A percentile compares a stretch with the other conserved stretches of the same genome.
phyloP scores from a whole-genome alignment of 768 basidiomycete genomes.

The Tulasnella sp. region DNA sequence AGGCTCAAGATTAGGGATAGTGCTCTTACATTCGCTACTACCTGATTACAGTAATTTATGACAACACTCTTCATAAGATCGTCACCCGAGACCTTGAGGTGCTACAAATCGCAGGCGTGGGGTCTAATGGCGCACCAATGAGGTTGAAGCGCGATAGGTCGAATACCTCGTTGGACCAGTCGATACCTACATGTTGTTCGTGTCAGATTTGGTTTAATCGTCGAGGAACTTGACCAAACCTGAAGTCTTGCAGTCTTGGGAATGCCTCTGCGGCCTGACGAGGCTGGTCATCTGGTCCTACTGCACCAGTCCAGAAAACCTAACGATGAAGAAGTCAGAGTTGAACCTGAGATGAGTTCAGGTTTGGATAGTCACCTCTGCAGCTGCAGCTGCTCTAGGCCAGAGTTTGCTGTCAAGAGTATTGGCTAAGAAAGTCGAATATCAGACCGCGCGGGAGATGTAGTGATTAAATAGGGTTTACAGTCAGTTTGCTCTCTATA shows the following conservation, averaged over 20 bases:
- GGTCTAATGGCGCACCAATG: conserved; percentile 68
- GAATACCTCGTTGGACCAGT: conserved; percentile 58
- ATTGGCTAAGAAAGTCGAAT: conserved; percentile 38
- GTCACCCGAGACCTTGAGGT: background rate
- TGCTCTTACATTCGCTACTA: conserved; percentile 83
- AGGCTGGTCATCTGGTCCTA: conserved; percentile 38
- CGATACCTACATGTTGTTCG: conserved; percentile 41
- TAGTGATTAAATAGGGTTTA: background rate
- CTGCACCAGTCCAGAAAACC: conserved; percentile 65
- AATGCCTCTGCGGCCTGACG: conserved; percentile 50
- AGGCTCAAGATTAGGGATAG: conserved; percentile 77
- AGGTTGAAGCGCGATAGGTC: conserved; percentile 62
- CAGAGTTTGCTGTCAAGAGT: conserved; percentile 67
- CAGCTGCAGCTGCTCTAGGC: conserved; percentile 68
- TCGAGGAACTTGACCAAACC: background rate
- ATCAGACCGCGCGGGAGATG: background rate
- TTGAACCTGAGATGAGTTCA: background rate
- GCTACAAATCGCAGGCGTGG: conserved; percentile 48
- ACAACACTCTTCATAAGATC: background rate
- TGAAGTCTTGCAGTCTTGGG: conserved; percentile 48
- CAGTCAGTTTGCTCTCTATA: conserved; percentile 70
- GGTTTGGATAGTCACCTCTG: conserved; percentile 45
- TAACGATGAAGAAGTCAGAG: background rate
- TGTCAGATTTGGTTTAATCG: background rate
- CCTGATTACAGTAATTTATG: conserved; percentile 19